Evolutionary conservation across 441 rosid species (phyloP), one percentile per base, ranked within the genome.

Genomic region (Cnidoscolus chayamansa): DNA sequence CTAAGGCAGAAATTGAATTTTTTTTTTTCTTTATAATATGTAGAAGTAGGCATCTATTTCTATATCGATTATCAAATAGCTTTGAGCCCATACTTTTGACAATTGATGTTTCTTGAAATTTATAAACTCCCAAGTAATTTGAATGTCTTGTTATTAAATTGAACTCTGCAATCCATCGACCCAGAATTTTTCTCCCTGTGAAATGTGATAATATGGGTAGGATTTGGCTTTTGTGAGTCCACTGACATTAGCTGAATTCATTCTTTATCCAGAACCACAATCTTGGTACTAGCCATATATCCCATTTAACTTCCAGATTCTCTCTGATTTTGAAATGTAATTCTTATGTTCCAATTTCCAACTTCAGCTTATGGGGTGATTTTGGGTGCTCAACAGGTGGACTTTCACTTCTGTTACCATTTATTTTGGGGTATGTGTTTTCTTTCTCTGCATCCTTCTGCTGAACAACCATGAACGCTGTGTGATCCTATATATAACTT

Each of bases 331-430:
- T 20, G 3, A 45, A 31, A 57, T 64, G 13, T 10, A 11, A 4
- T 1, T 55, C 12, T 53, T 32, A 6, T 35, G 40, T 57, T 31
- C 72, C 37, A 54, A 62, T 32, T 56, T 25, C 25, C 25, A 25
- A 25, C 25, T 25, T 51, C 9, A n/a, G 20, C 20, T 32, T 73
- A 61, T 55, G 2, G 72, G 72, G 10, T 61, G 37, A 50, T 53
- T 72, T 63, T 58, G 67, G 48, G n/a, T 78, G 68, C 64, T 54
- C 65, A 60, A 68, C 88, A 92, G 98, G 84, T 90, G 94, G 99
- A 94, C 99, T 72, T 90, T 86, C 75, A 84, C 88, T n/a, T 77
- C 89, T 59, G 80, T 89, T 48, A 86, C 93, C 67, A 57, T 86
- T 72, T 92, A 89, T 77, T 92, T 94, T 74, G 94, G 90, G 87